These are phyloP conservation scores for Panus rudis DNA, from an alignment of 768 basidiomycete species.

Conservation along the genomic window DNA sequence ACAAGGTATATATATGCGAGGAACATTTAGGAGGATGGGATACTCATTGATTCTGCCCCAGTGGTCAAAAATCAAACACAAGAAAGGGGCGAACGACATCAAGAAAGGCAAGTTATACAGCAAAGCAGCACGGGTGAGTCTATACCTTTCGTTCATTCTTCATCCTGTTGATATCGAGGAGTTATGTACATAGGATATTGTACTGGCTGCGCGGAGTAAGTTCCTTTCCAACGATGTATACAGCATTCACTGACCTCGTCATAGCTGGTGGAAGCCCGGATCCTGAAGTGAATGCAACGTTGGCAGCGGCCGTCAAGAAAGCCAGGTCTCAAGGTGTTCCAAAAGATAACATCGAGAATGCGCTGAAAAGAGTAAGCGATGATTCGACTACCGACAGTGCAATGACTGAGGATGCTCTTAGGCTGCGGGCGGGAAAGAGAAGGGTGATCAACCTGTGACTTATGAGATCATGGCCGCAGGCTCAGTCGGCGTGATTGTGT, in stretches of 20 bases:
- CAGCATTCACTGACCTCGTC: not conserved
- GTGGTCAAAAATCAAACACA: conserved; percentile 77
- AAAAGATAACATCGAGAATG: conserved; percentile 61
- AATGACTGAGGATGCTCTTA: conserved; percentile 15
- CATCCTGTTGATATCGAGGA: conserved; percentile 2
- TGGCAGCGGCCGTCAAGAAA: conserved; percentile 48
- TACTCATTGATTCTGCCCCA: conserved; percentile 23
- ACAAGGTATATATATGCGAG: conserved; percentile 7
- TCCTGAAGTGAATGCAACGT: conserved; percentile 44
- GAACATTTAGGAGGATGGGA: too few relatives aligned
- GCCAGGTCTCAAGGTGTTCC: conserved; percentile 55
- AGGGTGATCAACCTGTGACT: conserved; percentile 38
- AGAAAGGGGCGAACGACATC: conserved; percentile 58
- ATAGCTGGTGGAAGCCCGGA: conserved; percentile 52
- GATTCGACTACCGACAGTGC: not conserved
- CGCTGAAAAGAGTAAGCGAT: conserved; percentile 45
- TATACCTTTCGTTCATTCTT: conserved; percentile 1
- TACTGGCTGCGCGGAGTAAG: conserved; percentile 54
- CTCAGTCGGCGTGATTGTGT: conserved; percentile 61
- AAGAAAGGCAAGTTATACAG: conserved; percentile 53
- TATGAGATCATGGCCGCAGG: conserved; percentile 59
- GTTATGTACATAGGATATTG: conserved; percentile 43
- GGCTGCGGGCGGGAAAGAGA: conserved; percentile 43
- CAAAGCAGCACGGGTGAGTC: conserved; percentile 46
- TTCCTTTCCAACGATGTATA: not conserved